Conservation (phyloP, 192 early-diverging fungal genomes). For the Kappamyces sp. region DNA sequence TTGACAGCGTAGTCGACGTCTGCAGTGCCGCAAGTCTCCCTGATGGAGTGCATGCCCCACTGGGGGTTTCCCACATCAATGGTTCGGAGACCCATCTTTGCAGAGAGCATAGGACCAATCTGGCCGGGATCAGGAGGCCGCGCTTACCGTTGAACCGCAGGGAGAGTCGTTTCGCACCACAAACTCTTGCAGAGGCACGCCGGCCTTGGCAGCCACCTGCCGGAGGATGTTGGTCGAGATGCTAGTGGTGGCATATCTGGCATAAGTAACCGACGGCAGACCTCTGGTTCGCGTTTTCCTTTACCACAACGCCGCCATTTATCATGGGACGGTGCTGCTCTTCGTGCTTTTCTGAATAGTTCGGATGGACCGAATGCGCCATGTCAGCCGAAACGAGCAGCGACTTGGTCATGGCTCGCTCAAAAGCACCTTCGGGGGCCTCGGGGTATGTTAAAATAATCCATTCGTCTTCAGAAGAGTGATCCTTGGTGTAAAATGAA, state of each 20-base stretch:
- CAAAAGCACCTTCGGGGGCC: slow-evolving; percentile 58
- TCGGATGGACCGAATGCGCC: slow-evolving; percentile 88
- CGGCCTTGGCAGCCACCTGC: slow-evolving; percentile 69
- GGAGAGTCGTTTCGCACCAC: slow-evolving; percentile 86
- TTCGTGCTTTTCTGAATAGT: slow-evolving; percentile 91
- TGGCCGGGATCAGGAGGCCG: too few species aligned
- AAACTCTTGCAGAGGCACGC: slow-evolving; percentile 77
- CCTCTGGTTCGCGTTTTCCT: slow-evolving; percentile 94
- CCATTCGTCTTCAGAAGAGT: too few species aligned
- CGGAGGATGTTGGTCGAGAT: slow-evolving; percentile 42
- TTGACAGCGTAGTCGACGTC: slow-evolving; percentile 80
- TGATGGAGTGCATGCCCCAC: slow-evolving; percentile 95
- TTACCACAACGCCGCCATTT: slow-evolving; percentile 93
- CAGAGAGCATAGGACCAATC: slow-evolving; percentile 94
- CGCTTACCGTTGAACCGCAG: too few species aligned
- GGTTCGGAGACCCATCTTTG: slow-evolving; percentile 90
- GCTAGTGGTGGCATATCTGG: slow-evolving; percentile 58
- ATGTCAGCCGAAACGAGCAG: slow-evolving; percentile 89
- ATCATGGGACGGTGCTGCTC: slow-evolving; percentile 85
- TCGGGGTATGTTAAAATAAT: too few species aligned
- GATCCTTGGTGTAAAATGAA: too few species aligned
- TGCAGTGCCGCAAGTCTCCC: slow-evolving; percentile 82
- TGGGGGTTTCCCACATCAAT: slow-evolving; percentile 95
- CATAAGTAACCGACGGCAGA: too few species aligned
- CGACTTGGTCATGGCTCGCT: slow-evolving; percentile 77